Evolutionary conservation across 345 rosid species (phyloP).

Genomic region (Eucalyptus camaldulensis): DNA sequence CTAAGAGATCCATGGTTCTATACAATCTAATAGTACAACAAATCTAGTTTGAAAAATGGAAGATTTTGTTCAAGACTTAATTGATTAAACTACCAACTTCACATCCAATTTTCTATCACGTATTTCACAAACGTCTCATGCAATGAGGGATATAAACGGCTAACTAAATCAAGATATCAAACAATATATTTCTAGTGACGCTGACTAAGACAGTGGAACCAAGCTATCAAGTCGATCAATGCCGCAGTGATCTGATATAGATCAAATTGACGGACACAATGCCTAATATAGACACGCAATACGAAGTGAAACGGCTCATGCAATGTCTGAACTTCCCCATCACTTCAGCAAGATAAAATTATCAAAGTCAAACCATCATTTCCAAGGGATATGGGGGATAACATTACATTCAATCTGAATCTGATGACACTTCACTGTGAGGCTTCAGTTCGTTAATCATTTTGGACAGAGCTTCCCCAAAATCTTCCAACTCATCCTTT

Average conservation of each 20-base stretch:
- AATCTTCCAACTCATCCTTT: slow-evolving; percentile 66
- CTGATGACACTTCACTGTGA: slow-evolving; percentile 19
- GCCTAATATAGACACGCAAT: not conserved
- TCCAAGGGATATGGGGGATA: not conserved
- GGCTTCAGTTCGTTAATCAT: slow-evolving; percentile 49
- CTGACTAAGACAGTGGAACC: not conserved
- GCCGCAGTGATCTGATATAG: not conserved
- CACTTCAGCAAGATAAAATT: not conserved
- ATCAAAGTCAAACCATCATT: not conserved
- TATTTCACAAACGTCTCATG: not conserved
- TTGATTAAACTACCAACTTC: not conserved
- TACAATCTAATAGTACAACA: not conserved
- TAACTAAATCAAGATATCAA: not conserved
- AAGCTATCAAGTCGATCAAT: not conserved
- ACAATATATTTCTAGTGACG: not conserved
- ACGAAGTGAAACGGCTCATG: not conserved
- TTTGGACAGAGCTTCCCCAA: slow-evolving; percentile 53
- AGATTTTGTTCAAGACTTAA: not conserved
- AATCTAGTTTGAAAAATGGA: not conserved
- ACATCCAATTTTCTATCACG: not conserved
- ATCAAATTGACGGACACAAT: not conserved
- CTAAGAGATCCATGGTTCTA: not conserved
- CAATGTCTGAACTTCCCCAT: not conserved
- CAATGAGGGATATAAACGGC: not conserved
- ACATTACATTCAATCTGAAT: slow-evolving; percentile 42